Conservation (phyloP, 495 filamentous ascomycete genomes). For the Aspergillus egyptiacus region DNA sequence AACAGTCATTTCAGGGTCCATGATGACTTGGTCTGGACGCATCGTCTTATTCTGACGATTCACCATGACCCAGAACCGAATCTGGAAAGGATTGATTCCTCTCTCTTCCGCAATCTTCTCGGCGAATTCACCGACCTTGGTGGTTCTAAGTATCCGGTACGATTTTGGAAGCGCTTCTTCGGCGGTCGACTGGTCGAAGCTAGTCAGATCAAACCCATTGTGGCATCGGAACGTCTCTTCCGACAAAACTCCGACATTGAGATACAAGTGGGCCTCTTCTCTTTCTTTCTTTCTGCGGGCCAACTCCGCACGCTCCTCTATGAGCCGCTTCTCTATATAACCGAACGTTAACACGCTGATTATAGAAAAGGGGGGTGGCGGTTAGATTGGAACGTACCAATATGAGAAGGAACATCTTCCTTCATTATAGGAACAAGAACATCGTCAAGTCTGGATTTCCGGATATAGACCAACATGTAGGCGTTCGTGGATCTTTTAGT, state of each 20-base stretch:
- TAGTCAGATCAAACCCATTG: constrained; percentile 79
- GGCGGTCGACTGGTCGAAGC: constrained; percentile 61
- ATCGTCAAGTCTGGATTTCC: constrained; percentile 73
- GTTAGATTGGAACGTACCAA: constrained; percentile 64
- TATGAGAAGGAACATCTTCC: constrained; percentile 75
- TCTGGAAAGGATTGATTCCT: constrained; percentile 47
- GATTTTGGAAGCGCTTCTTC: constrained; percentile 50
- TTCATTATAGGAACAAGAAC: constrained; percentile 69
- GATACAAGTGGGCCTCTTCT: constrained; percentile 90
- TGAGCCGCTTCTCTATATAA: constrained; percentile 55
- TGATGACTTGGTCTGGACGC: constrained; percentile 79
- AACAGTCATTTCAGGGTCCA: constrained; percentile 68
- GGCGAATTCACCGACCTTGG: constrained; percentile 68
- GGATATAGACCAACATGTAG: constrained; percentile 98
- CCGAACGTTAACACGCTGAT: constrained; percentile 33
- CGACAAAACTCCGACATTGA: constrained; percentile 71
- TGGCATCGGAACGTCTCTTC: constrained; percentile 73
- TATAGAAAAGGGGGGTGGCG: too few relatives aligned
- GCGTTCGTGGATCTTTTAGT: constrained; percentile 72
- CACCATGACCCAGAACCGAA: constrained; percentile 95
- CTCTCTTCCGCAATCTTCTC: constrained; percentile 61
- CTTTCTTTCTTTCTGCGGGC: constrained; percentile 75
- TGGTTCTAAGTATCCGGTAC: constrained; percentile 65
- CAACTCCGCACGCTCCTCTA: constrained; percentile 70
- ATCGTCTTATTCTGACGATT: constrained; percentile 97